phyloP scores from a whole-genome alignment of 495 filamentous ascomycete genomes.

The Choiromyces venosus region DNA sequence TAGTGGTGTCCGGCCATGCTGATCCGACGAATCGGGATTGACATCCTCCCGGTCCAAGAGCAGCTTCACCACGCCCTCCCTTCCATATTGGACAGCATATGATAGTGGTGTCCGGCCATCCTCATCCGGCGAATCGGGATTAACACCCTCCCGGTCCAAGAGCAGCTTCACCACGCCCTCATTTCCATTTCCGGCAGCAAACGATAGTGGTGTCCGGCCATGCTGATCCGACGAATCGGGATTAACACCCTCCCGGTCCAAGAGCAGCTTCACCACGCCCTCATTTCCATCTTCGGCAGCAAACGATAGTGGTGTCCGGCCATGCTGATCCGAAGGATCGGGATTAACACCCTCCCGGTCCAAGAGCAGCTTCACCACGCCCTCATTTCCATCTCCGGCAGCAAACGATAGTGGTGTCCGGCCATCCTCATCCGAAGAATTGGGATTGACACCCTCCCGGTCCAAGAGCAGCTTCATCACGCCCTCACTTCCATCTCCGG shows the following conservation, averaged over 20 bases:
- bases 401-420: constrained; percentile 42
- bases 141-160: not conserved
- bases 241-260: constrained; percentile 5
- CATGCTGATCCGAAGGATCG: constrained; percentile 21
- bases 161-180: not conserved
- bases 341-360: constrained; percentile 13
- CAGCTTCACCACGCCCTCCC: not conserved
- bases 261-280: constrained; percentile 33
- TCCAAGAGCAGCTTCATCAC: not conserved
- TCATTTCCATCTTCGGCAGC: constrained; percentile 44
- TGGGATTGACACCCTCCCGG: not conserved
- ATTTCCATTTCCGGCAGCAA: not conserved
- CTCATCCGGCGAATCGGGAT: not conserved
- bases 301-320: constrained; percentile 44
- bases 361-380: constrained; percentile 35
- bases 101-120: not conserved
- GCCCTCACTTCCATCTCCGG: not conserved
- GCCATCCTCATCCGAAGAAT: not conserved
- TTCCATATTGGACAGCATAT: not conserved
- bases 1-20: not conserved
- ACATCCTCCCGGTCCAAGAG: not conserved
- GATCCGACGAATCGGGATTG: not conserved
- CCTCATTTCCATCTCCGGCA: constrained; percentile 33
- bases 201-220: constrained; percentile 31
- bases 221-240: constrained; percentile 7